Evolutionary conservation across 345 rosid species (phyloP), one percentile per base, ranked within the genome.

Genomic region (Orychophragmus violaceus): DNA sequence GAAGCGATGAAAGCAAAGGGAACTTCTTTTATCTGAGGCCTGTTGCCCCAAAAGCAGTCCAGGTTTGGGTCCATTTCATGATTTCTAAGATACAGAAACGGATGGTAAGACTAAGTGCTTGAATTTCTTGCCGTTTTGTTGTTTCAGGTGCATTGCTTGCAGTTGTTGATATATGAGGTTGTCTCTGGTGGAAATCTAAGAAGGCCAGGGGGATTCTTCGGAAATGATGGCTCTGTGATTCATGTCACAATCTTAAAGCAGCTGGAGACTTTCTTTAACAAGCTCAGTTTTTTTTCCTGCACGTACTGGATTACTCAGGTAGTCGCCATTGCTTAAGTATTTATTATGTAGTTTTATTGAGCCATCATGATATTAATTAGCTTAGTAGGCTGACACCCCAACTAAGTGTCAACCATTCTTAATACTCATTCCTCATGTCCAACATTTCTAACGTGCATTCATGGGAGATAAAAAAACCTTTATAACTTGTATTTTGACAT

Each of bases 171-270:
- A 52, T 93, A 90, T 75, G 98, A 93, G 79, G 94, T 90, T 72
- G 97, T 93, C 5, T 93, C 98, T 78, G 98, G 98, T 61, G 98
- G 98, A 72, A 90, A 93, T 85, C 90, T 90, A 55, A 82, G 98
- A 79, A 90, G 85, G 76, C 97, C 97, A 37, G 98, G 97, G 54
- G 98, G 98, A 13, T 92, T 93, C 50, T 93, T 93, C 81, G 94
- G 98, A 52, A 93, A 93, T 72, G 84, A 84, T 68, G 98, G 96
- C 46, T 93, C 98, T 80, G 98, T 90, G 76, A 90, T 93, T 76
- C 98, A 95, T 55, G 83, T 84, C 36, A 88, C 81, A 75, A 97
- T 90, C 74, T 77, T 90, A 53, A 93, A 93, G 83, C 98, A 82
- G 76, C 71, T 93, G 78, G 98, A 93, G 80, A 82, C 85, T 25